Evolutionary conservation across 805 yeast species (phyloP).

Genomic region (Hanseniaspora mollemarum): DNA sequence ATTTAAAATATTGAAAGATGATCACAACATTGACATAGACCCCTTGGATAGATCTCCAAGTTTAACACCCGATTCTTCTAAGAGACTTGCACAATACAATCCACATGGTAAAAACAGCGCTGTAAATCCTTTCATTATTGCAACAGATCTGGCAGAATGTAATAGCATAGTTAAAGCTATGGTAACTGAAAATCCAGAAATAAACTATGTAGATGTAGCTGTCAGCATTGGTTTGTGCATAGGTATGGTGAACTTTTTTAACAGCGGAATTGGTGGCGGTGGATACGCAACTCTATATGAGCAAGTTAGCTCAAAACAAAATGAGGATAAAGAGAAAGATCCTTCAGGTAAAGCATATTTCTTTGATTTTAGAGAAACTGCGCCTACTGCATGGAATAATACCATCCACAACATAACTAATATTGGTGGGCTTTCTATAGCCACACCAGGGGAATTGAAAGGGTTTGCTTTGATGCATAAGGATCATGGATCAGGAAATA

Average conservation of each 20-base stretch:
- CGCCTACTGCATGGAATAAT: slow-evolving; percentile 52
- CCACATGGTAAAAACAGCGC: slow-evolving; percentile 19
- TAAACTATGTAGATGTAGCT: slow-evolving; percentile 84
- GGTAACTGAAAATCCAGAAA: slow-evolving; percentile 23
- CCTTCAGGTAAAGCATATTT: slow-evolving; percentile 29
- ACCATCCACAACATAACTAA: slow-evolving; percentile 58
- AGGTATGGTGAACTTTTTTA: slow-evolving; percentile 70
- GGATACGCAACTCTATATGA: slow-evolving; percentile 44
- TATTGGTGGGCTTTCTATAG: slow-evolving; percentile 81
- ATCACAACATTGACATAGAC: slow-evolving; percentile 33
- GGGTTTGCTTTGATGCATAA: slow-evolving; percentile 59
- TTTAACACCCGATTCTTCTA: slow-evolving; percentile 26
- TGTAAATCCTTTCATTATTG: slow-evolving; percentile 22
- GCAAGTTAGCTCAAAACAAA: not conserved
- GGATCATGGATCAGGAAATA: slow-evolving; percentile 56
- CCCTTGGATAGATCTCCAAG: slow-evolving; percentile 32
- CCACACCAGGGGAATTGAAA: slow-evolving; percentile 80
- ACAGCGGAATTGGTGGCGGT: slow-evolving; percentile 92
- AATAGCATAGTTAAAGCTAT: slow-evolving; percentile 26
- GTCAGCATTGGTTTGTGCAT: slow-evolving; percentile 80
- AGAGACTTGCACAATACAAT: slow-evolving; percentile 20
- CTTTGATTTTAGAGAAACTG: slow-evolving; percentile 82
- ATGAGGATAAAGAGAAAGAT: slow-evolving; percentile 21
- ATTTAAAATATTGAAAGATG: slow-evolving; percentile 12
- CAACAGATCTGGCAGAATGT: slow-evolving; percentile 32